Conservation (phyloP, 441 rosid genomes). For the Mallotus repandus region DNA sequence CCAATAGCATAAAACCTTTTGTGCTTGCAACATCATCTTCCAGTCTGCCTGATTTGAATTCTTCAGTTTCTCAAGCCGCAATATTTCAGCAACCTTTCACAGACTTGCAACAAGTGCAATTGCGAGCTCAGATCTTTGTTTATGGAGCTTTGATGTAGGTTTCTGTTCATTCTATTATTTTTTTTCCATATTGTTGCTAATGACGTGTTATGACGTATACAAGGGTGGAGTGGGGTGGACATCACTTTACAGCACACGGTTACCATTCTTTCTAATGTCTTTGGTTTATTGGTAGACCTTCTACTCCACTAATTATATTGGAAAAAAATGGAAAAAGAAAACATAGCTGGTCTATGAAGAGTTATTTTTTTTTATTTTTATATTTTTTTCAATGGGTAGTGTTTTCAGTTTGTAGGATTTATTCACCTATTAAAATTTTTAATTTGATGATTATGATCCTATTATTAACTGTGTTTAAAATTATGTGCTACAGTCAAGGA, state of each 20-base stretch:
- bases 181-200: not conserved
- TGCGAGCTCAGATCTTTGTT: slow-evolving; percentile 98
- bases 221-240: not conserved
- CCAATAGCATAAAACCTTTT: slow-evolving; percentile 46
- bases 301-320: not conserved
- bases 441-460: slow-evolving; percentile 10
- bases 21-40: slow-evolving; percentile 48
- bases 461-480: slow-evolving; percentile 22
- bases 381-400: not conserved
- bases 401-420: slow-evolving; percentile 4
- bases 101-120: slow-evolving; percentile 95
- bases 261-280: slow-evolving; percentile 5
- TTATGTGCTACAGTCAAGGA: slow-evolving; percentile 72
- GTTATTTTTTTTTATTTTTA: not conserved
- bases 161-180: slow-evolving; percentile 12
- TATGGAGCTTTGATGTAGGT: slow-evolving; percentile 96
- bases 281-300: not conserved
- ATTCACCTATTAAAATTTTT: not conserved
- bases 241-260: not conserved
- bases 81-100: slow-evolving; percentile 90
- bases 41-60: slow-evolving; percentile 70
- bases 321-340: not conserved
- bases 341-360: not conserved
- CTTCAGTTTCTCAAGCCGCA: slow-evolving; percentile 52
- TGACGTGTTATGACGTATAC: not conserved